These are phyloP conservation scores for Dittrichia graveolens DNA, from an alignment of 129 eudicot species.

Conservation along the genomic window DNA sequence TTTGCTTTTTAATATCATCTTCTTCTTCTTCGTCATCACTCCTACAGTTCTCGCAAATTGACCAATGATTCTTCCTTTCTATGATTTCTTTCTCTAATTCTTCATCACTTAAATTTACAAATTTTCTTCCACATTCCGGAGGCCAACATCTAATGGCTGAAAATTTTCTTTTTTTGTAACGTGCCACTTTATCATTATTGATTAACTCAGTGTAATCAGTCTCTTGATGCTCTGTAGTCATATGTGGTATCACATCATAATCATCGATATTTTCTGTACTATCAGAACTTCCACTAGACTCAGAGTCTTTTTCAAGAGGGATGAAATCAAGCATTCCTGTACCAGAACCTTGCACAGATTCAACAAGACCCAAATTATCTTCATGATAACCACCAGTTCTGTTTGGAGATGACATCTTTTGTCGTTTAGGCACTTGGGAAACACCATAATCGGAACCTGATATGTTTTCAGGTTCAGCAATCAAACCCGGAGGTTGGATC, in stretches of 20 bases:
- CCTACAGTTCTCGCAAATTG: neutral
- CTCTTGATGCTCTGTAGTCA: conserved; percentile 11
- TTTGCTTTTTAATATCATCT: neutral
- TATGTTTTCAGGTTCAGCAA: conserved; percentile 15
- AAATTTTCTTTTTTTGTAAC: conserved; percentile 17
- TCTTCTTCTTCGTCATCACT: neutral
- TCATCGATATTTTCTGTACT: neutral
- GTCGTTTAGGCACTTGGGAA: conserved; percentile 17
- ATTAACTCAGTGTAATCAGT: neutral
- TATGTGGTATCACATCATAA: conserved; percentile 21
- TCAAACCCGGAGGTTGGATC: neutral
- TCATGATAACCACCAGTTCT: conserved; percentile 1
- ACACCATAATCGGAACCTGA: neutral
- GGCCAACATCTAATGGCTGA: conserved; percentile 19
- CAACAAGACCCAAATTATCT: neutral
- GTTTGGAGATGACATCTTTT: conserved; percentile 16
- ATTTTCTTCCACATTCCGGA: conserved; percentile 29
- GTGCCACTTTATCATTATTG: neutral
- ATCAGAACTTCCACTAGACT: conserved; percentile 6
- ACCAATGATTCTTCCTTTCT: no score
- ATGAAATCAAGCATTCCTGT: neutral
- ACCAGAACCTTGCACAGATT: neutral
- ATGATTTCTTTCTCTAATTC: neutral
- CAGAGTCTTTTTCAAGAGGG: conserved; percentile 12
- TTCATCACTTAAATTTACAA: neutral